Percentiles rank a stretch among this genome's conserved stretches.
These are phyloP conservation scores for Saksenaea vasiformis DNA, from an alignment of 371 early-diverging fungal species.

Conservation along the genomic window DNA sequence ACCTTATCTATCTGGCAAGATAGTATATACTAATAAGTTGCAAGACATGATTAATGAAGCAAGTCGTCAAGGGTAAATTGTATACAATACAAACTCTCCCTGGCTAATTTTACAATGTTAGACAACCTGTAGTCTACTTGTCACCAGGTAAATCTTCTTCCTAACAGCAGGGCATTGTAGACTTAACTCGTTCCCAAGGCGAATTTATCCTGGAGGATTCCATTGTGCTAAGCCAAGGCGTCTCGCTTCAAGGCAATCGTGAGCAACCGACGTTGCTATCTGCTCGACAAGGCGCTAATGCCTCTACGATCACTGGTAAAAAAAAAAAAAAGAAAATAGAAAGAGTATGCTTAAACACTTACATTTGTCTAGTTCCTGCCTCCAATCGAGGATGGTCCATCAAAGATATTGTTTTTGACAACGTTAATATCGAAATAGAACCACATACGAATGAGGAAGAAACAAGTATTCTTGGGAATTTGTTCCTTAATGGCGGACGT, in stretches of 20 bases:
- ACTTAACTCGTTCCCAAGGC: constrained; percentile 3
- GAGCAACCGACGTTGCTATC: constrained; percentile 15
- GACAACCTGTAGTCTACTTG: constrained; percentile 31
- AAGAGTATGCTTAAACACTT: background rate
- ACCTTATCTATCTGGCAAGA: background rate
- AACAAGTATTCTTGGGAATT: constrained; percentile 32
- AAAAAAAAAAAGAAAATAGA: background rate
- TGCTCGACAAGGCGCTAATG: background rate
- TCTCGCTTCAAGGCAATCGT: constrained; percentile 16
- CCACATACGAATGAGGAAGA: constrained; percentile 31
- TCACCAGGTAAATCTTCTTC: constrained; percentile 17
- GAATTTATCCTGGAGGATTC: constrained; percentile 18
- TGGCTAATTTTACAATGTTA: constrained; percentile 1
- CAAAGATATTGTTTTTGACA: constrained; percentile 42
- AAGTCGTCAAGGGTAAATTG: constrained; percentile 18
- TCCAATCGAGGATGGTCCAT: constrained; percentile 35
- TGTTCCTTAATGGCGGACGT: constrained; percentile 41
- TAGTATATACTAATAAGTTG: constrained; percentile 6
- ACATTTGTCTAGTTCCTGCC: constrained; percentile 20
- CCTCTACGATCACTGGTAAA: constrained; percentile 20
- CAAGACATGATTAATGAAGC: constrained; percentile 40
- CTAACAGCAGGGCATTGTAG: background rate
- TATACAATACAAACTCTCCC: background rate
- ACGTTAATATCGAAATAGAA: constrained; percentile 35
- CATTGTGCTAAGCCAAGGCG: constrained; percentile 15